phyloP scores from a whole-genome alignment of 441 rosid genomes.

The Isatis lusitanica region DNA sequence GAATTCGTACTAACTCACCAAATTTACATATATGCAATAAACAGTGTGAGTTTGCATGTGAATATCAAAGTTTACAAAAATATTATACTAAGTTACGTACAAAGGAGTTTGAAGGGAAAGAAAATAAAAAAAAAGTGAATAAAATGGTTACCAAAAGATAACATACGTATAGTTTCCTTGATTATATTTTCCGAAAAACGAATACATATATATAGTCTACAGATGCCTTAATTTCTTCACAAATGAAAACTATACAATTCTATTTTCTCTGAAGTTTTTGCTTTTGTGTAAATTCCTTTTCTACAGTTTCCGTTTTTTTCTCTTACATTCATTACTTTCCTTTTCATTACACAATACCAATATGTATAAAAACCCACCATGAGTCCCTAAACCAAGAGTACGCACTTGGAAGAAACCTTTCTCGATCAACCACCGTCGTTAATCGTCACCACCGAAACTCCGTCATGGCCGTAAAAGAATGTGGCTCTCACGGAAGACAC shows the following conservation, averaged over 20 bases:
- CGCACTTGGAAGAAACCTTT: background rate
- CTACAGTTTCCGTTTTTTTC: background rate
- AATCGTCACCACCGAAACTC: background rate
- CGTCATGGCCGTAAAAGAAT: constrained; percentile 30
- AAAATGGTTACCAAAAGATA: no score
- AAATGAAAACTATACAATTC: background rate
- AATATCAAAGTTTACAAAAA: no score
- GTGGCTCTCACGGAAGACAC: constrained; percentile 24
- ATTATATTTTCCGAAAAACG: no score
- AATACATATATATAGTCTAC: background rate
- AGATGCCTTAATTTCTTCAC: background rate
- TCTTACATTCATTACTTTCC: background rate
- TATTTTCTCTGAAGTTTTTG: background rate
- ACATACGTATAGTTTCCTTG: no score
- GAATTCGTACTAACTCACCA: no score
- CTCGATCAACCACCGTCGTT: background rate
- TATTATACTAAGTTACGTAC: no score
- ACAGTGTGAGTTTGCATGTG: no score
- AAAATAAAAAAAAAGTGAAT: no score
- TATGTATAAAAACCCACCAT: background rate
- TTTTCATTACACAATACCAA: background rate
- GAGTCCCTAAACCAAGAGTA: background rate
- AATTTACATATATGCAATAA: no score
- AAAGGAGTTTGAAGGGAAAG: no score
- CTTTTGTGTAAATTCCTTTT: background rate